These are phyloP conservation scores for Evansstolkia leycettana DNA, from an alignment of 495 filamentous ascomycete species.

Conservation along the genomic window DNA sequence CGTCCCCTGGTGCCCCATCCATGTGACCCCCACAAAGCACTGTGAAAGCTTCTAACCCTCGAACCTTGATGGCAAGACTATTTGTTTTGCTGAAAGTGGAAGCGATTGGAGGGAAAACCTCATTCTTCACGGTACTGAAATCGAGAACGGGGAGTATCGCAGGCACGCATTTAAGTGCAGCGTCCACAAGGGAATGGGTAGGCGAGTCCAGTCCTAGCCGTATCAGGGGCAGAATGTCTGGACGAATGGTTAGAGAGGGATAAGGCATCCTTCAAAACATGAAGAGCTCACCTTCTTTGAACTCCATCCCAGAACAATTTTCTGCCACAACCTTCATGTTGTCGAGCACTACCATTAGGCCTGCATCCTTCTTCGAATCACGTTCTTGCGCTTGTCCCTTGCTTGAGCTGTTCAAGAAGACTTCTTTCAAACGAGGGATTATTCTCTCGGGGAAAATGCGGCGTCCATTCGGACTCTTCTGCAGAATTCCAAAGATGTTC, in stretches of 20 bases:
- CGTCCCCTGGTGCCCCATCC: conserved; percentile 24
- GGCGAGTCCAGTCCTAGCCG: conserved; percentile 71
- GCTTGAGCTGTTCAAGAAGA: conserved; percentile 49
- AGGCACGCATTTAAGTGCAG: conserved; percentile 60
- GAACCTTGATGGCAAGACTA: conserved; percentile 86
- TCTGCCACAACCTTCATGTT: conserved; percentile 61
- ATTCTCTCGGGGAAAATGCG: conserved; percentile 73
- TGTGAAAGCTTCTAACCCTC: conserved; percentile 78
- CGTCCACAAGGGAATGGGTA: conserved; percentile 80
- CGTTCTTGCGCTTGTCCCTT: conserved; percentile 46
- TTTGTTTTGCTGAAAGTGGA: conserved; percentile 82
- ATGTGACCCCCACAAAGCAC: conserved; percentile 69
- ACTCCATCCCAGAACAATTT: conserved; percentile 80
- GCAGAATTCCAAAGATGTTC: conserved; percentile 81
- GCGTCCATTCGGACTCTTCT: conserved; percentile 58
- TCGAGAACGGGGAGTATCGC: conserved; percentile 71
- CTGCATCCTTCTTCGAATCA: conserved; percentile 76
- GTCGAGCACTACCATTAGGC: conserved; percentile 78
- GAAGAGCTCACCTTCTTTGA: conserved; percentile 65
- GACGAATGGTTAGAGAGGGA: conserved; percentile 6
- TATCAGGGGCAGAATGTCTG: conserved; percentile 79
- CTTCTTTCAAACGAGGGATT: conserved; percentile 69
- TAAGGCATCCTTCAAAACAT: background rate
- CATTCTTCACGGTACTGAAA: conserved; percentile 91
- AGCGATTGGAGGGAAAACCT: conserved; percentile 85